Evolutionary conservation across 495 filamentous ascomycete genomes (phyloP).

Genomic region (Neurospora sp.): DNA sequence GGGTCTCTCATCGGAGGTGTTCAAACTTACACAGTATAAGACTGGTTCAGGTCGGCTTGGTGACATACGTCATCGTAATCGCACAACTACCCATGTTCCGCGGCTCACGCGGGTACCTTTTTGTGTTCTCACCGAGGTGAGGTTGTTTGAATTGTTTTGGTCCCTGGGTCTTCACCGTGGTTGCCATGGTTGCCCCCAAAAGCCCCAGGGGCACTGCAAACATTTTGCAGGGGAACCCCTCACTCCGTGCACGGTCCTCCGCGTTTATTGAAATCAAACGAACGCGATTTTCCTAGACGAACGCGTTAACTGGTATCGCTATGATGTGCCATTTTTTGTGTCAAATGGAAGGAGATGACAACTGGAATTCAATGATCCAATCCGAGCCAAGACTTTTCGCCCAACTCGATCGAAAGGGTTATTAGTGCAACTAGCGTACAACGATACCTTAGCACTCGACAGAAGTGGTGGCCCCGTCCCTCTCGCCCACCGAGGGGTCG

Average conservation of each 20-base stretch:
- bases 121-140: background rate
- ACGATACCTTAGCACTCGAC: background rate
- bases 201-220: background rate
- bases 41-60: background rate
- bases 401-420: background rate
- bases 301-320: background rate
- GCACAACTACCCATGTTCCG: background rate
- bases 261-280: background rate
- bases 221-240: background rate
- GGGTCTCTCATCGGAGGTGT: background rate
- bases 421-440: background rate
- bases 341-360: background rate
- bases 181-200: background rate
- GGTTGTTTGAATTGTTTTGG: background rate
- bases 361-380: background rate
- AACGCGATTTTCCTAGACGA: background rate
- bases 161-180: background rate
- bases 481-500: slow-evolving; percentile 2
- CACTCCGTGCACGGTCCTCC: background rate
- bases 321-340: background rate
- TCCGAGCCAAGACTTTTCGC: background rate
- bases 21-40: too few species aligned
- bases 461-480: background rate
- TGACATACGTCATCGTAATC: background rate
- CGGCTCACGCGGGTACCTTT: background rate